Evolutionary conservation across 257 asterid species (phyloP).

Genomic region (Cinchona pubescens): DNA sequence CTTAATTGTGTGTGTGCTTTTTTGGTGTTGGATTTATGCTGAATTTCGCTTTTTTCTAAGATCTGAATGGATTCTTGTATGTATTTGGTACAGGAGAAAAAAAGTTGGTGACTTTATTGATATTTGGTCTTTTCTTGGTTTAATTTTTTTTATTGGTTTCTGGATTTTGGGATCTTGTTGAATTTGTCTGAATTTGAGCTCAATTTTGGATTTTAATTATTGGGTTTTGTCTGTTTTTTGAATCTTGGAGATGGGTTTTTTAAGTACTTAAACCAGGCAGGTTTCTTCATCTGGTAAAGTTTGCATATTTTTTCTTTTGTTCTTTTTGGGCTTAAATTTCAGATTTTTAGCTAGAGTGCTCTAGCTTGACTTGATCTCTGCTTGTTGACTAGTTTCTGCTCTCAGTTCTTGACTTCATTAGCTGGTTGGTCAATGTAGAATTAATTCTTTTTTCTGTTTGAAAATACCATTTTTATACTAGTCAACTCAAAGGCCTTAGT

Average conservation of each 20-base stretch:
- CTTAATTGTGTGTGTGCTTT: background rate
- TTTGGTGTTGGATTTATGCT: conserved; percentile 14
- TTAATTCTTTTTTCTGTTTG: background rate
- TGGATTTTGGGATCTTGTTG: background rate
- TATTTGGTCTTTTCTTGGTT: conserved; percentile 30
- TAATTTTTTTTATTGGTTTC: conserved; percentile 12
- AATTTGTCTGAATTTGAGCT: conserved; percentile 8
- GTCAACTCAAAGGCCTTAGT: background rate
- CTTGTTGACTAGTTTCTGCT: background rate
- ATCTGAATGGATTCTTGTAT: conserved; percentile 23
- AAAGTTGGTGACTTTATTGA: conserved; percentile 48
- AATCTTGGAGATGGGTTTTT: conserved; percentile 12
- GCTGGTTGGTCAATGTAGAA: background rate
- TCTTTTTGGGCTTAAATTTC: background rate
- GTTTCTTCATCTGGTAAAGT: conserved; percentile 10
- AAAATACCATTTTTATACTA: background rate
- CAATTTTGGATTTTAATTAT: conserved; percentile 5
- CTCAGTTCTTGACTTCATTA: background rate
- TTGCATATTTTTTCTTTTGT: background rate
- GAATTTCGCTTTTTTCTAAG: conserved; percentile 19
- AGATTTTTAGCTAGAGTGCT: background rate
- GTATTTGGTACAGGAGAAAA: conserved; percentile 28
- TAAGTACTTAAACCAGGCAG: background rate
- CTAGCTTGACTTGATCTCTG: background rate
- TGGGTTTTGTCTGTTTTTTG: conserved; percentile 13